Evolutionary conservation across 176 grass and related monocot species (phyloP), one percentile per base, ranked within the genome.

Genomic region (Miscanthus lutarioriparius): DNA sequence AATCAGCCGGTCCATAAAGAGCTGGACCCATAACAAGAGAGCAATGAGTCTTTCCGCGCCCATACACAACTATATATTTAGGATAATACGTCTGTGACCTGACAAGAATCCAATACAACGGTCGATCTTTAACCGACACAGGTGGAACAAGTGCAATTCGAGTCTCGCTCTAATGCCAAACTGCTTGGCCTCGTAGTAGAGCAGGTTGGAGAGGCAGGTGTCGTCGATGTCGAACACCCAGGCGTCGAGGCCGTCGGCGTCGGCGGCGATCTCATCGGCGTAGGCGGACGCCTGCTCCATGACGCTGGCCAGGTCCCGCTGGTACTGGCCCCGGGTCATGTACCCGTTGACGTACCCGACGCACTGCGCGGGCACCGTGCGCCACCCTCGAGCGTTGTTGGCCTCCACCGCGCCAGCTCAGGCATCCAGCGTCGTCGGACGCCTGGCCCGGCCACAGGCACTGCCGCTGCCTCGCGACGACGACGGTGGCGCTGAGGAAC

Each of bases 141-240:
- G n/a, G n/a, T n/a, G n/a, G n/a, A n/a, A n/a, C n/a, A n/a, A n/a
- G n/a, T n/a, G n/a, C n/a, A n/a, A n/a, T n/a, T n/a, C n/a, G n/a
- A n/a, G n/a, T n/a, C n/a, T n/a, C n/a, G n/a, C n/a, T n/a, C n/a
- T n/a, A n/a, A n/a, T n/a, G n/a, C 96, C 96, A 62, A 93, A 98
- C 68, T 90, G 89, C 65, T 93, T 93, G 7, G 77, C 74, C 28
- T 88, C 27, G 83, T 93, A 95, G 88, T 98, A 95, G 19, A 85
- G 30, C 13, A 98, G 89, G 85, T 98, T 98, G 64, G 96, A 98
- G 35, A 98, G 75, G 87, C 93, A 93, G 4, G 96, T 98, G 86
- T 98, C 96, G 84, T 98, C 96, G 66, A 98, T 30, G 82, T 98
- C 96, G 53, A 98, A 68, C 41, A 98, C 69, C 96, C 96, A 98